Conservation (phyloP, 2,329 filamentous ascomycete species). For the Aureobasidium musti region DNA sequence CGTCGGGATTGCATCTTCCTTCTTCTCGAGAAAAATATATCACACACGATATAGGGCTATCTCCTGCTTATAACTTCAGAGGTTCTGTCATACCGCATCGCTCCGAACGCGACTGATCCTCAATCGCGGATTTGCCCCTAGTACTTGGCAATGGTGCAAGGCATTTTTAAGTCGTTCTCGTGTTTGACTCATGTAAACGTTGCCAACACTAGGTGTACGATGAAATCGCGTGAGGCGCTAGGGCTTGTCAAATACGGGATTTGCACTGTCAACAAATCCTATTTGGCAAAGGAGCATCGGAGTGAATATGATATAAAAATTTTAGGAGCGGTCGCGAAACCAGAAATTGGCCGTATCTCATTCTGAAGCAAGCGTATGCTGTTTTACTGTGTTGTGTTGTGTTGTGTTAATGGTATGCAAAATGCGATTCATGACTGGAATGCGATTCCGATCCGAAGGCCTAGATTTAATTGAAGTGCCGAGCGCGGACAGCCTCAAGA, state of each 20-base stretch:
- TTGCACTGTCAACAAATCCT: conserved; percentile 5
- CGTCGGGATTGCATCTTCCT: no score
- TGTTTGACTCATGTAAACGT: background rate
- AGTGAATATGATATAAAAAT: background rate
- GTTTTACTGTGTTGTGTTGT: no score
- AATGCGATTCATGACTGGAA: background rate
- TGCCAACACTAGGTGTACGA: background rate
- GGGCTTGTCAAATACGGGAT: background rate
- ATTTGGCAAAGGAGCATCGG: background rate
- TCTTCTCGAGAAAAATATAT: no score
- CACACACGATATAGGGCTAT: background rate
- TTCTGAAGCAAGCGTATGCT: background rate
- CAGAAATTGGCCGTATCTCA: background rate
- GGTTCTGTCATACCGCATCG: background rate
- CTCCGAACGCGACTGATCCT: background rate
- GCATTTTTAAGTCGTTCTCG: background rate
- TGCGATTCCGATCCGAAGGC: background rate
- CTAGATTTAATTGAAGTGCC: background rate
- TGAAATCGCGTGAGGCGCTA: background rate
- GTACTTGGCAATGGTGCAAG: background rate
- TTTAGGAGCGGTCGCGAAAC: background rate
- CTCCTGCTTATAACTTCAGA: background rate
- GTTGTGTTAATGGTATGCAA: background rate
- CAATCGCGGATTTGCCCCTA: background rate
- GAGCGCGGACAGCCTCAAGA: background rate